Conservation (phyloP, 1,284 basidiomycete genomes). For the Peniophora sp. region DNA sequence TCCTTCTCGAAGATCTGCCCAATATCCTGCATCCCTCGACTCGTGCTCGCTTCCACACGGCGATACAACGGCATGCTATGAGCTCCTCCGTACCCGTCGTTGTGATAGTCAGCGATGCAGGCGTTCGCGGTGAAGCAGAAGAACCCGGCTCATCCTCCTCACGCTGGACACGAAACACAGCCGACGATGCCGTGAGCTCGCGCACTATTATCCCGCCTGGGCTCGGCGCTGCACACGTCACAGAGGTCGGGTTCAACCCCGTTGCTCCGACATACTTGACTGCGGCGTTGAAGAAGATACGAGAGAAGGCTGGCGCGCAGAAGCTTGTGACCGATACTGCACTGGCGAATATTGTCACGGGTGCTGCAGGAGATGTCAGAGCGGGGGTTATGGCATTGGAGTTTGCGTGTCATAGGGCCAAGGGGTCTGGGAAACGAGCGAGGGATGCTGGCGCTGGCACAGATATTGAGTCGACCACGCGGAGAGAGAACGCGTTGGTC, state of each 20-base stretch:
- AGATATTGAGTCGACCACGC: slow-evolving; percentile 54
- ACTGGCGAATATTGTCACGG: slow-evolving; percentile 69
- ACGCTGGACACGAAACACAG: background rate
- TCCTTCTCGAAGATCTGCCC: slow-evolving; percentile 90
- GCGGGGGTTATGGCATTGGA: slow-evolving; percentile 91
- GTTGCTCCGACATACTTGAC: slow-evolving; percentile 82
- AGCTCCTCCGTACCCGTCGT: slow-evolving; percentile 52
- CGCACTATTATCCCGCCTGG: slow-evolving; percentile 58
- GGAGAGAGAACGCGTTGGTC: slow-evolving; percentile 79
- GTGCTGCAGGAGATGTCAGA: slow-evolving; percentile 85
- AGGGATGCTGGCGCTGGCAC: slow-evolving; percentile 11
- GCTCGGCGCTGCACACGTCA: slow-evolving; percentile 56
- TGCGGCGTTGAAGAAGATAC: slow-evolving; percentile 66
- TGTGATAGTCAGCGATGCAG: slow-evolving; percentile 80
- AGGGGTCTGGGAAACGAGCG: slow-evolving; percentile 19
- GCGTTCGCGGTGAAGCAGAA: slow-evolving; percentile 61
- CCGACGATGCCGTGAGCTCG: slow-evolving; percentile 53
- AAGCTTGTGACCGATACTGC: slow-evolving; percentile 50
- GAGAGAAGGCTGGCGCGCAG: slow-evolving; percentile 24
- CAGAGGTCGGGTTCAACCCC: slow-evolving; percentile 83
- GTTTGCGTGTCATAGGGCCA: slow-evolving; percentile 50
- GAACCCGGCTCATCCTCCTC: slow-evolving; percentile 29
- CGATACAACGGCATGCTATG: slow-evolving; percentile 44
- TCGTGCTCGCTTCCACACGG: slow-evolving; percentile 68
- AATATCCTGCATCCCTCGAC: slow-evolving; percentile 78